Evolutionary conservation across 1,139 yeast genomes (phyloP).

Genomic region (Sporopachydermia cereana): DNA sequence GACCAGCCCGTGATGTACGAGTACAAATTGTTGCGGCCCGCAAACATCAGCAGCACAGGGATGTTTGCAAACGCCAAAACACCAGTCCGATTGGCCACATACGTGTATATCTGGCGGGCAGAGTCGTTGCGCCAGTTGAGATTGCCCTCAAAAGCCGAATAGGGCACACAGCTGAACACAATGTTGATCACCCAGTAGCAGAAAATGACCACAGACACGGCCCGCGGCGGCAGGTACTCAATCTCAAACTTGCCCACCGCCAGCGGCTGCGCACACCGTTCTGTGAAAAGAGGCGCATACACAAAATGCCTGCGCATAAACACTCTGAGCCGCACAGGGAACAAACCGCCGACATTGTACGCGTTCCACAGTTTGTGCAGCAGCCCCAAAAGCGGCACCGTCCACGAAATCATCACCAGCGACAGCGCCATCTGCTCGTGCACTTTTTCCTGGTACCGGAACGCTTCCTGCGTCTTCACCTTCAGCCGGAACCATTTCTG

Average conservation of each 20-base stretch:
- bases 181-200: conserved; percentile 30
- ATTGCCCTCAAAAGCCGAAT: conserved; percentile 26
- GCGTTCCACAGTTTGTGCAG: conserved; percentile 14
- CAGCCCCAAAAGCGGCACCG: neutral
- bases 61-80: conserved; percentile 30
- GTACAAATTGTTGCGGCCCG: conserved; percentile 46
- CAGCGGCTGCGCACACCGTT: neutral
- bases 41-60: conserved; percentile 35
- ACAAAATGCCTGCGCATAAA: neutral
- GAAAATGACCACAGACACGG: conserved; percentile 25
- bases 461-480: neutral
- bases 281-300: neutral
- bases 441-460: neutral
- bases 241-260: neutral
- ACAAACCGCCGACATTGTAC: neutral
- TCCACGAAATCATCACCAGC: neutral
- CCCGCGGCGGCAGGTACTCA: neutral
- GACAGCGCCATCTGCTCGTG: neutral
- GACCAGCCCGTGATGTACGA: conserved; percentile 45
- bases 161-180: conserved; percentile 26
- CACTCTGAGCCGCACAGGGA: neutral
- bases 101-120: conserved; percentile 31
- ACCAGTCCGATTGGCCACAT: conserved; percentile 47
- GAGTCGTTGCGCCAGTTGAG: conserved; percentile 21
- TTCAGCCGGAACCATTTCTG: neutral